These are phyloP conservation scores for Leptodermis oblonga DNA, from an alignment of 257 asterid species.

Conservation along the genomic window DNA sequence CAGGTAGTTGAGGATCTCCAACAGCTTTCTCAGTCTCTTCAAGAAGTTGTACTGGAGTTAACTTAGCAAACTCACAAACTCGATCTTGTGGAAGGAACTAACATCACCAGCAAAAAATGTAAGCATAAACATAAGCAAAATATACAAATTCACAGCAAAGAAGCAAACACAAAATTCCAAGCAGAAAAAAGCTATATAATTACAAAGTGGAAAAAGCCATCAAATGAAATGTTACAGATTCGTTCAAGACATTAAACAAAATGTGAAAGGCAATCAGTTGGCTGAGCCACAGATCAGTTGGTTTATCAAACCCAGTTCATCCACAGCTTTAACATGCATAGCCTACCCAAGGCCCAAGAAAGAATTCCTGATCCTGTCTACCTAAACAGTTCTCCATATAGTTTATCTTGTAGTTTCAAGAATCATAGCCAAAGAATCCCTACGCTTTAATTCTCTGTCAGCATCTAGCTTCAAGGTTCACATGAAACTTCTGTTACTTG, in stretches of 20 bases:
- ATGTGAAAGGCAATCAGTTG: not conserved
- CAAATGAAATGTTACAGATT: not conserved
- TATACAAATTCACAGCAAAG: conserved; percentile 7
- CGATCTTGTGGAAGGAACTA: conserved; percentile 98
- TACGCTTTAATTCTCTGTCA: not conserved
- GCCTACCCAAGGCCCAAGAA: not conserved
- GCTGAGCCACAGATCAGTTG: not conserved
- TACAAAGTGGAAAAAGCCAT: not conserved
- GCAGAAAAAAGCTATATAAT: not conserved
- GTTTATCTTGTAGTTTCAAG: not conserved
- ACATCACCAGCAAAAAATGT: conserved; percentile 18
- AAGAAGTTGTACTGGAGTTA: conserved; percentile 90
- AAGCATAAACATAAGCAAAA: conserved; percentile 11
- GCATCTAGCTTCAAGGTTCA: not conserved
- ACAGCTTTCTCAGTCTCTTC: conserved; percentile 97
- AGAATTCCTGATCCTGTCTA: not conserved
- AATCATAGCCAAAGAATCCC: not conserved
- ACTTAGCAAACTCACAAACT: conserved; percentile 97
- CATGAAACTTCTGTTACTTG: not conserved
- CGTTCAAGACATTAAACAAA: not conserved
- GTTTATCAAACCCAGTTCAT: not conserved
- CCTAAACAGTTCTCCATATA: not conserved
- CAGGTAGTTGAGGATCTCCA: conserved; percentile 82
- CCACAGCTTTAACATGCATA: not conserved
- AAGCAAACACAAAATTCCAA: conserved; percentile 8